Conservation (phyloP, 768 basidiomycete genomes). For the Gyrodon lividus region DNA sequence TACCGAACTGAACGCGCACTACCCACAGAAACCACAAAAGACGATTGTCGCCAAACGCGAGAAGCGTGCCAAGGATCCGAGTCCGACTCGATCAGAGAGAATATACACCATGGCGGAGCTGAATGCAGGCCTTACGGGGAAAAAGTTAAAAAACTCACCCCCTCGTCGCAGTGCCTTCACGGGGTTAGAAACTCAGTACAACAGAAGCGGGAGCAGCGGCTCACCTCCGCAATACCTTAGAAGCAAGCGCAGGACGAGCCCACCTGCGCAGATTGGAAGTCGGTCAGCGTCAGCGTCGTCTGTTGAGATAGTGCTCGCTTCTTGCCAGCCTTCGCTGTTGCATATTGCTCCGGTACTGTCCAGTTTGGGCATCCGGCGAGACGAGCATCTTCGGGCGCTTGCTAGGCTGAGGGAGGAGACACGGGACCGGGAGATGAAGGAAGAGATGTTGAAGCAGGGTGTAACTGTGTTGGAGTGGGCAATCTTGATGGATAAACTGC, state of each 20-base stretch:
- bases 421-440: conserved; percentile 66
- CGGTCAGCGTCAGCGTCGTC: conserved; percentile 39
- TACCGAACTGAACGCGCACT: conserved; percentile 16
- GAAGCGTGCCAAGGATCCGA: conserved; percentile 20
- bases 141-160: conserved; percentile 25
- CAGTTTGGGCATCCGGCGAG: conserved; percentile 55
- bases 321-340: conserved; percentile 63
- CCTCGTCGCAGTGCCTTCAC: conserved; percentile 15
- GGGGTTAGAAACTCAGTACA: conserved; percentile 11
- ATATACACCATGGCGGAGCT: conserved; percentile 35
- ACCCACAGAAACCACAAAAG: conserved; percentile 20
- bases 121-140: conserved; percentile 30
- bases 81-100: conserved; percentile 33
- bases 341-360: conserved; percentile 60
- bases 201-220: conserved; percentile 16
- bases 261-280: conserved; percentile 15
- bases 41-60: conserved; percentile 17
- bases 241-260: conserved; percentile 8
- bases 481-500: conserved; percentile 66
- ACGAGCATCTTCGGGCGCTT: conserved; percentile 64
- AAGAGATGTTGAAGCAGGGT: conserved; percentile 65
- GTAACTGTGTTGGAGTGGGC: conserved; percentile 79
- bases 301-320: conserved; percentile 53
- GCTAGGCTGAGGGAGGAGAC: conserved; percentile 62
- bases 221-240: conserved; percentile 21